Base-by-base conservation (phyloP, 345 rosid species). In the Brassica cretica region DNA sequence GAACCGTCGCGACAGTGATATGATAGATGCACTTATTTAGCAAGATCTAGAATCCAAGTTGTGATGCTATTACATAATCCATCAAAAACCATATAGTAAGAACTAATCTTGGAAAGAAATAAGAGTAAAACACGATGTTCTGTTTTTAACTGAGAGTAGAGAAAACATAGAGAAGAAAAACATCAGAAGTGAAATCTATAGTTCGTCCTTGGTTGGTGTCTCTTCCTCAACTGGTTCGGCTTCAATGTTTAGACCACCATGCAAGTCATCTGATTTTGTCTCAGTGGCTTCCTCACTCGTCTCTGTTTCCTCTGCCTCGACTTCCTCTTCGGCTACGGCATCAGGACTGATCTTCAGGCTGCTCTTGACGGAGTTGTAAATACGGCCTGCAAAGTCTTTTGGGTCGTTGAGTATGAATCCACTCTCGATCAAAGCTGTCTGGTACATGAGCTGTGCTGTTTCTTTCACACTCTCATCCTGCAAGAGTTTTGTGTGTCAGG, bases 341-440 rank as follows among this genome's bases (percentile, higher is more conserved):
- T 95, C 98, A 4, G 88, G 92, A 70, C 87, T 90, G 74, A 95
- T 88, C 78, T 82, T 81, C 15, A 95, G 86, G 78, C 94, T 79
- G 6, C 93, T 82, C 80, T 90, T 93, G 69, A 95, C 94, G 0
- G 98, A 87, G 86, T 80, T 78, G 76, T 93, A 93, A 67, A 93
- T 91, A 15, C 89, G 85, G 21, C 88, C 90, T 8, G 99, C 97
- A 39, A 95, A 95, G 72, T 89, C 98, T 78, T 93, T 93, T 4
- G 98, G 98, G 71, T 95, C 96, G 0, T 12, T 76, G 63, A 85
- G 87, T 66, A 83, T 51, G 84, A 93, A 95, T 65, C 99, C 99
- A 79, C 98, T 95, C 90, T 95, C 99, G 89, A 95, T 84, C 18
- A 93, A 87, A 14, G 99, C 96, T 0, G 98, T 93, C 78, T 93